Percentiles rank a stretch among this genome's conserved stretches.
phyloP scores from a whole-genome alignment of 768 basidiomycete genomes.

The Amanita exitialis region DNA sequence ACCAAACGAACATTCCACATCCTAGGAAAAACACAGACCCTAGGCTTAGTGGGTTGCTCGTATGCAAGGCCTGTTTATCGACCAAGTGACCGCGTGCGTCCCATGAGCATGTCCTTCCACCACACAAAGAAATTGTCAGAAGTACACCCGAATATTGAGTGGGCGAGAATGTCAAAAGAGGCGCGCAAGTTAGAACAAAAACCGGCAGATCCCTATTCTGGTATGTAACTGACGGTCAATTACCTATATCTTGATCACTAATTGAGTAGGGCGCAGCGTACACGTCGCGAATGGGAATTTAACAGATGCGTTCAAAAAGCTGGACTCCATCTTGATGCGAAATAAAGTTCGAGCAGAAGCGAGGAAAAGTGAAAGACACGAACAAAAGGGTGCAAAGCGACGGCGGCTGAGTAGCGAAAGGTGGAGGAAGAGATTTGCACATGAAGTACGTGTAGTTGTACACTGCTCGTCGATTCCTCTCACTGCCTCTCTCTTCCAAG shows the following conservation, averaged over 20 bases:
- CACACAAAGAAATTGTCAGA: background rate
- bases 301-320: conserved; percentile 32
- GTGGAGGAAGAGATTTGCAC: conserved; percentile 72
- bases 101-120: background rate
- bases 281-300: conserved; percentile 33
- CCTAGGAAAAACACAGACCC: background rate
- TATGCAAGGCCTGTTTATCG: background rate
- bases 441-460: conserved; percentile 44
- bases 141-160: background rate
- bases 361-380: conserved; percentile 49
- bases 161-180: conserved; percentile 6
- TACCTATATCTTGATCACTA: background rate
- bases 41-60: background rate
- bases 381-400: conserved; percentile 76
- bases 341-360: conserved; percentile 50
- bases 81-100: background rate
- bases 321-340: conserved; percentile 38
- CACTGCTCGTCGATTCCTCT: conserved; percentile 2
- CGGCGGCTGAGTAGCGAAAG: conserved; percentile 64
- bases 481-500: conserved; percentile 23
- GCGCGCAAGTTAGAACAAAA: conserved; percentile 6
- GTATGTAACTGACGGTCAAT: conserved; percentile 21
- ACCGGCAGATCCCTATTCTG: conserved; percentile 46
- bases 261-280: conserved; percentile 49
- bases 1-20: background rate